phyloP scores from a whole-genome alignment of 164 flowering plant genomes.

The Pachysandra terminalis region DNA sequence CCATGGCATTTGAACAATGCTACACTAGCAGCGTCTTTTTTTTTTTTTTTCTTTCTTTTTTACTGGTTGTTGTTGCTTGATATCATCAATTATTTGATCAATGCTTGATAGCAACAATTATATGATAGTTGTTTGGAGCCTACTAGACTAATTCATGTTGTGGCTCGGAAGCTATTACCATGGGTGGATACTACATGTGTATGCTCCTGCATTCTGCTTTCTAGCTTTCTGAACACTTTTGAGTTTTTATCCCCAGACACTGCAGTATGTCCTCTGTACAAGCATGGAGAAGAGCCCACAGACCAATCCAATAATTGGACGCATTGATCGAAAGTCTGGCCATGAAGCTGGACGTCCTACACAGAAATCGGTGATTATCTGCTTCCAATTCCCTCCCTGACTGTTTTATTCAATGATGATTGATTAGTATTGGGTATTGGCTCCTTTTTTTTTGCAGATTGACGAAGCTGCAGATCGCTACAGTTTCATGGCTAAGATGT shows the following conservation, averaged over 20 bases:
- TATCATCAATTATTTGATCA: too few relatives aligned
- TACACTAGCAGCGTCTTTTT: not conserved
- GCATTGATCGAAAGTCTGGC: slow-evolving; percentile 90
- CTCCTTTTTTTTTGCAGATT: slow-evolving; percentile 48
- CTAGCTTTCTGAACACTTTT: not conserved
- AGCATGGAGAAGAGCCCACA: slow-evolving; percentile 90
- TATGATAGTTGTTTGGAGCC: too few relatives aligned
- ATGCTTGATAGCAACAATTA: too few relatives aligned
- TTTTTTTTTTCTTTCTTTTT: too few relatives aligned
- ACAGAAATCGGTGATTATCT: slow-evolving; percentile 58
- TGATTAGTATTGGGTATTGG: not conserved
- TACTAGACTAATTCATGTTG: too few relatives aligned
- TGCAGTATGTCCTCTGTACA: slow-evolving; percentile 84
- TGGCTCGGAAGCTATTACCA: too few relatives aligned
- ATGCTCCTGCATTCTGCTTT: not conserved
- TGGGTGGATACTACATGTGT: not conserved
- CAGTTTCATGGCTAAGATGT: slow-evolving; percentile 75
- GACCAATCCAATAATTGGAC: slow-evolving; percentile 84
- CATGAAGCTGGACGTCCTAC: slow-evolving; percentile 99
- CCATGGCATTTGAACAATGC: not conserved
- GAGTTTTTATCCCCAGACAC: slow-evolving; percentile 42
- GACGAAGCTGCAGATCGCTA: slow-evolving; percentile 84
- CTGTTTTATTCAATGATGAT: not conserved
- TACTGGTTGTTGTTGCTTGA: too few relatives aligned
- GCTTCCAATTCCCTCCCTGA: not conserved